These are phyloP conservation scores for Sugiyamaella castrensis DNA, from an alignment of 1,139 yeast species.

Conservation along the genomic window DNA sequence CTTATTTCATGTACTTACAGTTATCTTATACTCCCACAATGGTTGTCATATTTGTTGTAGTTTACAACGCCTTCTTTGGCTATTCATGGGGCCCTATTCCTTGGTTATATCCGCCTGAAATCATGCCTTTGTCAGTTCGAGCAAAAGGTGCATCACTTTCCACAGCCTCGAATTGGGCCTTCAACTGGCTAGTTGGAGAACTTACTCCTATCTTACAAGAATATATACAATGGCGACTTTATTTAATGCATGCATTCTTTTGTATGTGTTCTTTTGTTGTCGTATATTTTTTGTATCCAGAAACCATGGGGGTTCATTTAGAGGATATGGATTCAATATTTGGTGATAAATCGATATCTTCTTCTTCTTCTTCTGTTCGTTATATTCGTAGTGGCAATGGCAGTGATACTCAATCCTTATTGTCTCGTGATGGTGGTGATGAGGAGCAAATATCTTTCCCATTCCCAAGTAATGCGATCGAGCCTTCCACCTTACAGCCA, in stretches of 20 bases:
- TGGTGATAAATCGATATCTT: slow-evolving; percentile 52
- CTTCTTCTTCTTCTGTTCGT: slow-evolving; percentile 29
- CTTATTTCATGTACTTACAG: slow-evolving; percentile 62
- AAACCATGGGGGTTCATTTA: slow-evolving; percentile 81
- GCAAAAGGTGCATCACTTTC: slow-evolving; percentile 91
- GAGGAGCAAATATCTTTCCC: slow-evolving; percentile 14
- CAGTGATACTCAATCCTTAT: slow-evolving; percentile 28
- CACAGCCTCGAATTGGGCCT: slow-evolving; percentile 94
- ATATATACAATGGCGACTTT: slow-evolving; percentile 71
- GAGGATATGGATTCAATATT: slow-evolving; percentile 88
- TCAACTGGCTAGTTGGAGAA: slow-evolving; percentile 88
- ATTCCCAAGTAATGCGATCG: slow-evolving; percentile 13
- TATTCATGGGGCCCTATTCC: slow-evolving; percentile 92
- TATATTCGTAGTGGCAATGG: neutral
- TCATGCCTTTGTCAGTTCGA: slow-evolving; percentile 80
- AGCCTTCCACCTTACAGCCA: slow-evolving; percentile 28
- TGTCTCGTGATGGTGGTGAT: slow-evolving; percentile 20
- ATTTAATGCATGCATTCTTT: slow-evolving; percentile 74
- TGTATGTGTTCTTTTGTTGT: slow-evolving; percentile 69
- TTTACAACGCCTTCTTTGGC: slow-evolving; percentile 84
- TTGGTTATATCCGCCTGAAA: slow-evolving; percentile 88
- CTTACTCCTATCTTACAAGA: slow-evolving; percentile 85
- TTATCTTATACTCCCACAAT: slow-evolving; percentile 60
- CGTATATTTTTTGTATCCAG: slow-evolving; percentile 74
- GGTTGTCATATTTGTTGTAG: slow-evolving; percentile 72